Conservation (phyloP, 768 basidiomycete genomes). For the Tulasnella sp. region DNA sequence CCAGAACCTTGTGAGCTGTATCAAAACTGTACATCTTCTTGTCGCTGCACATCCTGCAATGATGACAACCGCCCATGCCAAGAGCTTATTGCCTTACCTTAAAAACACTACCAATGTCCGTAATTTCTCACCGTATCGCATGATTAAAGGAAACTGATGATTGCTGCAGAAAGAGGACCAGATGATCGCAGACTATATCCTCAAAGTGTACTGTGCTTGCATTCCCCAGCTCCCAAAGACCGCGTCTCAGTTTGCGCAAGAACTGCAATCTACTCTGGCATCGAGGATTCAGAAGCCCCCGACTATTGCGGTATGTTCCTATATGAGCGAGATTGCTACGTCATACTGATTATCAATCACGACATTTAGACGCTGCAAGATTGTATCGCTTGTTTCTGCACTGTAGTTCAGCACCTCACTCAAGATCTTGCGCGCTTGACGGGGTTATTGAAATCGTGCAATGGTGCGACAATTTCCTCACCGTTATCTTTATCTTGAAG, state of each 20-base stretch:
- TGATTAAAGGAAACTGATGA: neutral
- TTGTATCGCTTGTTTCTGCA: constrained; percentile 83
- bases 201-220: constrained; percentile 75
- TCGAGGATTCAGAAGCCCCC: constrained; percentile 7
- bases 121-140: constrained; percentile 9
- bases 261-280: constrained; percentile 56
- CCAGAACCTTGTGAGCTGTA: constrained; percentile 70
- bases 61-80: constrained; percentile 72
- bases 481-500: neutral
- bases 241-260: constrained; percentile 73
- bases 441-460: constrained; percentile 72
- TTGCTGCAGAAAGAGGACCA: constrained; percentile 61
- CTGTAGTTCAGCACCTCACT: constrained; percentile 70
- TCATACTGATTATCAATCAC: neutral
- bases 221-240: constrained; percentile 86
- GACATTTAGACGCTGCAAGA: constrained; percentile 65
- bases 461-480: constrained; percentile 41
- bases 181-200: constrained; percentile 66
- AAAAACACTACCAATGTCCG: constrained; percentile 67
- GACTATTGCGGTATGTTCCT: constrained; percentile 30
- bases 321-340: neutral
- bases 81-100: constrained; percentile 78
- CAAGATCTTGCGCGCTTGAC: constrained; percentile 71
- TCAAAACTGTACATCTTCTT: constrained; percentile 75
- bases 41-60: constrained; percentile 70